phyloP scores from a whole-genome alignment of 805 yeast species.

The Pichia californica region DNA sequence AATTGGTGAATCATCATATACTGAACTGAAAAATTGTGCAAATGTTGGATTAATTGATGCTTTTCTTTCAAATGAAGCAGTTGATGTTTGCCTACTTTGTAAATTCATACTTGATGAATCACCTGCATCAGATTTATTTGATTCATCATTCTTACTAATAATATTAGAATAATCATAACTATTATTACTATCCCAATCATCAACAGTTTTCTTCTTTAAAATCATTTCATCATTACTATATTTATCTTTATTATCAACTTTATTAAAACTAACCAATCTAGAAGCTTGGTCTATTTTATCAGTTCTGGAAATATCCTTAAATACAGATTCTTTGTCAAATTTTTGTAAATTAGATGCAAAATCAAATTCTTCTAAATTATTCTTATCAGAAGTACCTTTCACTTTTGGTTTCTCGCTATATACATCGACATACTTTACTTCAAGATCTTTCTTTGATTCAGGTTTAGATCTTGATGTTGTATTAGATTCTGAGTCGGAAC shows the following conservation, averaged over 20 bases:
- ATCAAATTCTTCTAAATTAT: conserved; percentile 64
- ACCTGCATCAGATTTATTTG: neutral
- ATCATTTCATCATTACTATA: conserved; percentile 73
- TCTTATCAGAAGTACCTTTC: conserved; percentile 31
- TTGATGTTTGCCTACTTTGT: neutral
- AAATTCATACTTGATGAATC: neutral
- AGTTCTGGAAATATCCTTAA: conserved; percentile 62
- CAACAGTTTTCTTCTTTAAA: conserved; percentile 37
- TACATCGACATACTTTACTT: conserved; percentile 9
- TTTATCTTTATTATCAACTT: conserved; percentile 39
- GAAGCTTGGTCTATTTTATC: conserved; percentile 50
- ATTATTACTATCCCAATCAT: conserved; percentile 46
- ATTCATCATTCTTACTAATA: neutral
- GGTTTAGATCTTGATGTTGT: neutral
- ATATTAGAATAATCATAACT: conserved; percentile 6
- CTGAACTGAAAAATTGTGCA: conserved; percentile 15
- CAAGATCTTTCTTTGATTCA: conserved; percentile 2
- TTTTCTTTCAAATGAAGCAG: conserved; percentile 4
- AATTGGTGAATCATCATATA: conserved; percentile 26
- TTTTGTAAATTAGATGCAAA: conserved; percentile 73
- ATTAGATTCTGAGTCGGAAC: neutral
- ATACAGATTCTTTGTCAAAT: conserved; percentile 76
- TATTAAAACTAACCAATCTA: conserved; percentile 73
- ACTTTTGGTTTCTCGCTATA: conserved; percentile 3
- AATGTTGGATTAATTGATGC: conserved; percentile 7